Evolutionary conservation across 2,329 filamentous ascomycete genomes (phyloP).

Genomic region (Fusarium proliferatum): DNA sequence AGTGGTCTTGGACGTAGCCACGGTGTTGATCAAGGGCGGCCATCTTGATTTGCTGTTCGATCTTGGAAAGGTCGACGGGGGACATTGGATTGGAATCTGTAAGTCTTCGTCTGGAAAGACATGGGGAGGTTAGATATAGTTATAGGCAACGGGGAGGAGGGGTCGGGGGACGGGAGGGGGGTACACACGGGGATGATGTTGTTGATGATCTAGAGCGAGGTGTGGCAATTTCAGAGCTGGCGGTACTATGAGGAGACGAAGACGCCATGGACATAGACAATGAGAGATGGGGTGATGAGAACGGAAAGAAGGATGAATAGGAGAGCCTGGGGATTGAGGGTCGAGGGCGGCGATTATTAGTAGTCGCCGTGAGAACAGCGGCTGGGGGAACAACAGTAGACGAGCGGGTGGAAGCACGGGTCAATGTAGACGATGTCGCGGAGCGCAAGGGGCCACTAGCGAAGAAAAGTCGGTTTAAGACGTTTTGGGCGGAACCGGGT

Average conservation of each 20-base stretch:
- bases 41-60: conserved; percentile 71
- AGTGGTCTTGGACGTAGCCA: conserved; percentile 69
- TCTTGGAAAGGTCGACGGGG: conserved; percentile 65
- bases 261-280: conserved; percentile 47
- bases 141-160: conserved; percentile 50
- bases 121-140: conserved; percentile 63
- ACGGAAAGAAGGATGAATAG: conserved; percentile 37
- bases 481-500: conserved; percentile 45
- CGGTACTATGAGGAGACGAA: conserved; percentile 56
- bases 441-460: conserved; percentile 46
- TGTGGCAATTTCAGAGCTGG: conserved; percentile 64
- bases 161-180: conserved; percentile 53
- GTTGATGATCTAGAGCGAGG: conserved; percentile 61
- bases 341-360: conserved; percentile 47
- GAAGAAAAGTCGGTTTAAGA: conserved; percentile 51
- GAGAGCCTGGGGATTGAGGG: conserved; percentile 41
- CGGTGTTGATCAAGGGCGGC: conserved; percentile 69
- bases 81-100: conserved; percentile 67
- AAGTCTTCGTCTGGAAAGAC: conserved; percentile 60
- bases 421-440: conserved; percentile 43
- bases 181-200: conserved; percentile 58
- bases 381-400: conserved; percentile 30
- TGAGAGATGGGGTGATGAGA: conserved; percentile 42
- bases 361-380: conserved; percentile 39
- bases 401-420: conserved; percentile 27